A percentile compares a stretch with the other conserved stretches of the same genome.
phyloP scores from a whole-genome alignment of 345 rosid genomes.

The Murraya koenigii region DNA sequence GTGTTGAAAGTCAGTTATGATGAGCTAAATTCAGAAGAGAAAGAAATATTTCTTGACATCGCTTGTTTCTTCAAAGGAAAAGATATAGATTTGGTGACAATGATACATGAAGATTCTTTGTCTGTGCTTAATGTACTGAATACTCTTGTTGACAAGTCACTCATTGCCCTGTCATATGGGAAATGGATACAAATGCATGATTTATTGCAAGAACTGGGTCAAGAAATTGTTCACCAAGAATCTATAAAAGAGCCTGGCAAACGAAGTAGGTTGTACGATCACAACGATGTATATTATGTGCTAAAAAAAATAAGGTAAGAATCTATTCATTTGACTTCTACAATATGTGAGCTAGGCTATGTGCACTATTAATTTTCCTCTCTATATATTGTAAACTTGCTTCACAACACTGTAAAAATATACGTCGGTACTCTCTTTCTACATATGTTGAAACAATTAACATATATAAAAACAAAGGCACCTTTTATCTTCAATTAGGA shows the following conservation, averaged over 20 bases:
- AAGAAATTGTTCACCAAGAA: constrained; percentile 11
- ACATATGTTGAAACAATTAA: too few relatives aligned
- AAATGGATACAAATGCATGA: constrained; percentile 33
- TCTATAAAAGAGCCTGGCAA: background rate
- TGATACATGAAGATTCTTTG: constrained; percentile 15
- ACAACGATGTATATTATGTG: background rate
- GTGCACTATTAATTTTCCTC: too few relatives aligned
- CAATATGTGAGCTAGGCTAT: too few relatives aligned
- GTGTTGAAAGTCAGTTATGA: constrained; percentile 18
- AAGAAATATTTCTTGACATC: constrained; percentile 41
- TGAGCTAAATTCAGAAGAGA: constrained; percentile 5
- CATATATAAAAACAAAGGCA: too few relatives aligned
- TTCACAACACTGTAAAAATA: too few relatives aligned
- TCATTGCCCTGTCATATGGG: constrained; percentile 25
- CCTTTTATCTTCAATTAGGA: too few relatives aligned
- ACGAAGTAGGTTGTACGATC: constrained; percentile 8
- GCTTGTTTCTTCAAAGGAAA: constrained; percentile 41
- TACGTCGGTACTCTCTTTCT: too few relatives aligned
- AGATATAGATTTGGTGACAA: constrained; percentile 13
- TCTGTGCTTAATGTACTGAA: background rate
- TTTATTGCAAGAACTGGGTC: constrained; percentile 32
- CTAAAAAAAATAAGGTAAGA: background rate
- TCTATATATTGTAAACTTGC: too few relatives aligned
- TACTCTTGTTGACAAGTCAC: constrained; percentile 29
- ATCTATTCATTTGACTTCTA: too few relatives aligned